A percentile compares a stretch with the other conserved stretches of the same genome.
phyloP scores from a whole-genome alignment of 2,329 filamentous ascomycete species.

The Aspergillus phoenicis region DNA sequence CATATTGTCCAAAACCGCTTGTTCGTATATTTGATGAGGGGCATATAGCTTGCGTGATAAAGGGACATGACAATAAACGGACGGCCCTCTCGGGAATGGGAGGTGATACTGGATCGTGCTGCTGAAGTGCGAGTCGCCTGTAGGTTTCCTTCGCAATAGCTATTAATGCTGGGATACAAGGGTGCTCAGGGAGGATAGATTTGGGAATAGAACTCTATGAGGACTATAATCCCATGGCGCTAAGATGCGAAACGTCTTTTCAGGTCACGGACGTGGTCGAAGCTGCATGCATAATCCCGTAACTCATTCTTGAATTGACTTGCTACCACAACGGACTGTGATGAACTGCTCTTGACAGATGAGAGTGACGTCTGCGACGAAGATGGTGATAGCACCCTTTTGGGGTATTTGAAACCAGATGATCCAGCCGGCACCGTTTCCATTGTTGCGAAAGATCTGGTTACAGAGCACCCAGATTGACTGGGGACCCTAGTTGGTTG shows the following conservation, averaged over 20 bases:
- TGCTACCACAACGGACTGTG: constrained; percentile 60
- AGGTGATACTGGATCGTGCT: not conserved
- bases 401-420: constrained; percentile 19
- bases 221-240: not conserved
- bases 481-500: constrained; percentile 38
- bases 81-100: not conserved
- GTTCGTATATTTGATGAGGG: not conserved
- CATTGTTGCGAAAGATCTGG: constrained; percentile 18
- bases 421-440: constrained; percentile 20
- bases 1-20: not conserved
- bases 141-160: not conserved
- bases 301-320: constrained; percentile 78
- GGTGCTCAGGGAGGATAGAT: not conserved
- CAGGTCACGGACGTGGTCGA: constrained; percentile 72
- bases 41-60: not conserved
- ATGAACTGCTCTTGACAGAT: constrained; percentile 69
- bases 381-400: constrained; percentile 54
- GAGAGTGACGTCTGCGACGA: constrained; percentile 83
- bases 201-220: not conserved
- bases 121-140: not conserved
- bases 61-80: not conserved
- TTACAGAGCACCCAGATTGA: constrained; percentile 33
- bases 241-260: constrained; percentile 43
- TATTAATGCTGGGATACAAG: not conserved
- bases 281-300: constrained; percentile 81